Conservation (phyloP, 352 stramenopile species). For the Pythium phragmitis region DNA sequence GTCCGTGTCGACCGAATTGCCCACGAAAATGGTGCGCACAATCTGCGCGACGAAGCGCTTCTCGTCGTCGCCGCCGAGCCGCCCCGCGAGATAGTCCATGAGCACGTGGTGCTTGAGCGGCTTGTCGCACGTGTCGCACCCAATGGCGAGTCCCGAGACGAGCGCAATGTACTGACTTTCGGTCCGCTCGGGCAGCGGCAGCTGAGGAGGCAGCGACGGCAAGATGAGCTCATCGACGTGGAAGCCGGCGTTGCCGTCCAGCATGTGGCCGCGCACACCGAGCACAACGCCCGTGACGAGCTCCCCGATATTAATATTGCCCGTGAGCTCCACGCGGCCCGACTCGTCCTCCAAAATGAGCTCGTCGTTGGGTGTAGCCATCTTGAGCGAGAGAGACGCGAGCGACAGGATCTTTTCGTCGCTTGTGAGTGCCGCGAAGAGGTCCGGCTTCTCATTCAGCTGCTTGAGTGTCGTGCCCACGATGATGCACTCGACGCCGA, state of each 20-base stretch:
- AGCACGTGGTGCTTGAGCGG: slow-evolving; percentile 63
- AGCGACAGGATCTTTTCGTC: slow-evolving; percentile 55
- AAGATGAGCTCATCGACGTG: slow-evolving; percentile 61
- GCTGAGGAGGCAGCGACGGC: slow-evolving; percentile 49
- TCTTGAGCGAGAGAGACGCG: slow-evolving; percentile 30
- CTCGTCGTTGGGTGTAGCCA: slow-evolving; percentile 71
- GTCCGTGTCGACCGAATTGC: slow-evolving; percentile 47
- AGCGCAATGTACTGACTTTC: slow-evolving; percentile 68
- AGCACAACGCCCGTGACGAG: slow-evolving; percentile 79
- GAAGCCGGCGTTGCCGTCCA: slow-evolving; percentile 42
- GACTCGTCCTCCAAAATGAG: slow-evolving; percentile 89
- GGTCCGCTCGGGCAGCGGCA: slow-evolving; percentile 38
- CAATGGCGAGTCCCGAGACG: slow-evolving; percentile 55
- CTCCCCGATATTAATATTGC: slow-evolving; percentile 44
- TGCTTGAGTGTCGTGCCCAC: slow-evolving; percentile 87
- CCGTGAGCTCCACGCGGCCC: slow-evolving; percentile 75
- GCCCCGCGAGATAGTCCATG: slow-evolving; percentile 76
- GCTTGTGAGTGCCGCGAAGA: slow-evolving; percentile 77
- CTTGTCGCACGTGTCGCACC: slow-evolving; percentile 34
- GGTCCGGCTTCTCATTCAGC: slow-evolving; percentile 66
- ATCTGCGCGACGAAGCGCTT: slow-evolving; percentile 65
- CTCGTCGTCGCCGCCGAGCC: slow-evolving; percentile 54
- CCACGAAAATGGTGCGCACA: slow-evolving; percentile 72
- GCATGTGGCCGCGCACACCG: slow-evolving; percentile 60
- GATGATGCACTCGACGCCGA: slow-evolving; percentile 65